Evolutionary conservation across 1,284 basidiomycete genomes (phyloP), one percentile per base, ranked within the genome.

Genomic region (Austroboletus novae-zelandiae): DNA sequence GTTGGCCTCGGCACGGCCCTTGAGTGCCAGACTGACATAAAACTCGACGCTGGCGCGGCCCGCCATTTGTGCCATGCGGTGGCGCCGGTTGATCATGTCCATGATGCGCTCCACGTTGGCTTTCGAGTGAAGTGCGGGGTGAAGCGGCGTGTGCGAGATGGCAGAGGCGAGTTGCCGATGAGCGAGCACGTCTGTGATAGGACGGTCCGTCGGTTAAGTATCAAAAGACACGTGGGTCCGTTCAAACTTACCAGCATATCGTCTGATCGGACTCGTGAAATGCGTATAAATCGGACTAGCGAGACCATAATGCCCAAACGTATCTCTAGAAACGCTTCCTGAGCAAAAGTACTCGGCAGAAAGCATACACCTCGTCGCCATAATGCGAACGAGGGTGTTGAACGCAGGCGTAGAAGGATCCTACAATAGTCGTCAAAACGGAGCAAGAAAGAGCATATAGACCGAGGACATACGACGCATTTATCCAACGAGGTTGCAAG

Each of bases 331-430:
- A 5, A 98, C 94, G 59, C 90, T 94, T 9, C 97, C 97, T 1
- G 94, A 90, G 66, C 92, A 94, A 72, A 99, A 98, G 71, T 99
- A 99, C 69, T 99, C 97, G 27, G 97, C 97, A 0, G 94, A 89
- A 17, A 98, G 78, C 97, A 99, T 98, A 68, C 97, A 99, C 17
- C 97, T 79, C 2, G 97, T 99, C 2, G 97, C 95, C 94, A 99
- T 98, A 70, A 99, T 98, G 40, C 97, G 86, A 42, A 99, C 95
- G 13, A 99, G 81, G 0, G 94, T 99, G 67, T 99, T 99, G 77
- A 99, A 98, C 4, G 92, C 86, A 0, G 92, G 90, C 61, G 92
- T 81, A 9, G 72, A 67, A 0, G 87, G 78, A 65, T 96, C 92
- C 87, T 93, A 42, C 10, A 18, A 41, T 29, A 40, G 48, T 20